Conservation (phyloP, 1,284 basidiomycete species). For the Sphagnurus paluster region DNA sequence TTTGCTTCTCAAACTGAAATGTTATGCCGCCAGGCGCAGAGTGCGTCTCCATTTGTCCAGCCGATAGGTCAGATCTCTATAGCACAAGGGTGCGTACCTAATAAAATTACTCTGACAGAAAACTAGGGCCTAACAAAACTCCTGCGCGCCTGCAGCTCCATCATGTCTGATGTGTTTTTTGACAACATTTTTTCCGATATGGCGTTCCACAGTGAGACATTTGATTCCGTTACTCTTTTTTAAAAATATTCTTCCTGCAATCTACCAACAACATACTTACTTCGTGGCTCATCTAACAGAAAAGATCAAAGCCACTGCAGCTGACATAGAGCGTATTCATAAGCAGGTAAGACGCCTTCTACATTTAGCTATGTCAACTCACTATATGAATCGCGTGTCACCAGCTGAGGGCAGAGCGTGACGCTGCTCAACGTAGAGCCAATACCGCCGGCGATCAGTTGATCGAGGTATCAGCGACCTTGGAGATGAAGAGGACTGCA, state of each 20-base stretch:
- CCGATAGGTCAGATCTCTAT: conserved; percentile 36
- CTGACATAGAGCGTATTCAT: conserved; percentile 29
- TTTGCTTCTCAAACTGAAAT: conserved; percentile 33
- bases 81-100: conserved; percentile 39
- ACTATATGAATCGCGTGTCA: neutral
- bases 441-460: conserved; percentile 34
- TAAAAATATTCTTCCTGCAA: conserved; percentile 11
- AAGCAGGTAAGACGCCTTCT: conserved; percentile 23
- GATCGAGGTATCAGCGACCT: conserved; percentile 29
- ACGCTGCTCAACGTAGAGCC: conserved; percentile 29
- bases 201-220: conserved; percentile 35
- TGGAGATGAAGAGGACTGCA: conserved; percentile 30
- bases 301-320: conserved; percentile 34
- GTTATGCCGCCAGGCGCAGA: conserved; percentile 37
- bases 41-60: conserved; percentile 34
- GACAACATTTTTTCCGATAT: conserved; percentile 42
- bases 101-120: too few relatives aligned
- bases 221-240: conserved; percentile 2
- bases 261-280: too few relatives aligned
- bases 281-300: conserved; percentile 29
- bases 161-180: conserved; percentile 42
- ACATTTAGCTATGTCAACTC: neutral
- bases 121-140: too few relatives aligned
- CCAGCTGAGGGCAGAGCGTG: conserved; percentile 35
- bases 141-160: too few relatives aligned